phyloP scores from a whole-genome alignment of 768 basidiomycete species.

The Tubosaeta sp. region DNA sequence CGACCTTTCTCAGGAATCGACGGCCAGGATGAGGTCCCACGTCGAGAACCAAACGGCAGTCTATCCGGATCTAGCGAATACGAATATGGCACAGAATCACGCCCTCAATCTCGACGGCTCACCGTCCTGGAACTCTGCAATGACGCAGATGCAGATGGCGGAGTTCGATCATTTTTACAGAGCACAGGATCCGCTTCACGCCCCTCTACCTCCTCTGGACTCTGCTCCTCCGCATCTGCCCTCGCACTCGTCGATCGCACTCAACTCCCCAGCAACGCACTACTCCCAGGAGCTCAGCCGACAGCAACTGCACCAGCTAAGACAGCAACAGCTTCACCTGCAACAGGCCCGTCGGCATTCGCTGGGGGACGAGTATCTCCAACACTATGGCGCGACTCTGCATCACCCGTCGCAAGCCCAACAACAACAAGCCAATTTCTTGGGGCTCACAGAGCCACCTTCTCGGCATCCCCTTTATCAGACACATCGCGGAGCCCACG shows the following conservation, averaged over 20 bases:
- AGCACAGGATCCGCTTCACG: constrained; percentile 34
- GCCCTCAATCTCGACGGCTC: constrained; percentile 76
- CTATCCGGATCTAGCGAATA: constrained; percentile 39
- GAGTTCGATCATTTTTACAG: constrained; percentile 46
- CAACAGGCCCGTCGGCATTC: constrained; percentile 31
- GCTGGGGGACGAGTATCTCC: constrained; percentile 36
- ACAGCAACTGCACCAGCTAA: constrained; percentile 40
- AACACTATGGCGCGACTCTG: constrained; percentile 32
- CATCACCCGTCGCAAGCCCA: constrained; percentile 28
- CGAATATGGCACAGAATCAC: constrained; percentile 69
- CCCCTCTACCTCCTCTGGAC: constrained; percentile 42
- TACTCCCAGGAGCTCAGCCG: constrained; percentile 49
- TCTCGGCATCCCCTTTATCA: constrained; percentile 33
- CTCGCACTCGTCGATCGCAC: constrained; percentile 50
- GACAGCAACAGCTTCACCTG: constrained; percentile 34
- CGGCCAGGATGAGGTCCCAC: constrained; percentile 40
- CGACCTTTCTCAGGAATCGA: constrained; percentile 61
- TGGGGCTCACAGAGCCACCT: constrained; percentile 25
- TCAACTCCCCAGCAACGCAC: constrained; percentile 27
- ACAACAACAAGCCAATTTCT: constrained; percentile 26
- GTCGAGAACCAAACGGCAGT: constrained; percentile 33
- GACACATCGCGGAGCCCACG: constrained; percentile 34
- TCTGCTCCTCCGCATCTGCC: constrained; percentile 45
- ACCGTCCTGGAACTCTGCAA: constrained; percentile 88
- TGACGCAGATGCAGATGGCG: constrained; percentile 49